phyloP scores from a whole-genome alignment of 1,139 yeast genomes.

The Diutina neorugosa region DNA sequence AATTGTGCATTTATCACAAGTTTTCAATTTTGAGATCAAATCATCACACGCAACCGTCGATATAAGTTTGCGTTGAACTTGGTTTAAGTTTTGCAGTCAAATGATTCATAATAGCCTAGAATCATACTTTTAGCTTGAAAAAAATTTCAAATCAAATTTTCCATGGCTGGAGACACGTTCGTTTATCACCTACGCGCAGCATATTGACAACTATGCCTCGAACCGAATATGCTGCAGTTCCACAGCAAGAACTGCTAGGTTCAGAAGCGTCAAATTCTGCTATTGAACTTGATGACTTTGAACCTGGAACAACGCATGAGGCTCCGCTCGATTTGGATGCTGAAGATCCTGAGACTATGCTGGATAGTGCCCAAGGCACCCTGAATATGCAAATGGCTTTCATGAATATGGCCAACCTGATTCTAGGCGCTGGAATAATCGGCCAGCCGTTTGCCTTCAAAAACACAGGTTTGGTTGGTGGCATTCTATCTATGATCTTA shows the following conservation, averaged over 20 bases:
- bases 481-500: slow-evolving; percentile 45
- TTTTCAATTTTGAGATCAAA: no score
- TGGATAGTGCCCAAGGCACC: neutral
- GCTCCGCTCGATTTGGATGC: neutral
- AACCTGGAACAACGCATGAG: neutral
- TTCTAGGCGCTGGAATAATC: slow-evolving; percentile 88
- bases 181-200: neutral
- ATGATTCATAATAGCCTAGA: neutral
- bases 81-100: neutral
- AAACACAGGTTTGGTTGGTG: slow-evolving; percentile 71
- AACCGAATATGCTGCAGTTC: neutral
- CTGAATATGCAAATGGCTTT: slow-evolving; percentile 36
- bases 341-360: neutral
- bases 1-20: no score
- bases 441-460: slow-evolving; percentile 87
- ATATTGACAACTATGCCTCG: neutral
- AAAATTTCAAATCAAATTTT: no score
- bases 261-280: neutral
- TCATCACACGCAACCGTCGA: no score
- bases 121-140: neutral
- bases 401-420: slow-evolving; percentile 94
- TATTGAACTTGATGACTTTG: neutral
- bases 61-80: no score
- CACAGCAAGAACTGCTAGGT: neutral
- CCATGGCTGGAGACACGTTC: neutral